Conservation (phyloP, 2,329 filamentous ascomycete species). For the Hansfordia pulvinata region DNA sequence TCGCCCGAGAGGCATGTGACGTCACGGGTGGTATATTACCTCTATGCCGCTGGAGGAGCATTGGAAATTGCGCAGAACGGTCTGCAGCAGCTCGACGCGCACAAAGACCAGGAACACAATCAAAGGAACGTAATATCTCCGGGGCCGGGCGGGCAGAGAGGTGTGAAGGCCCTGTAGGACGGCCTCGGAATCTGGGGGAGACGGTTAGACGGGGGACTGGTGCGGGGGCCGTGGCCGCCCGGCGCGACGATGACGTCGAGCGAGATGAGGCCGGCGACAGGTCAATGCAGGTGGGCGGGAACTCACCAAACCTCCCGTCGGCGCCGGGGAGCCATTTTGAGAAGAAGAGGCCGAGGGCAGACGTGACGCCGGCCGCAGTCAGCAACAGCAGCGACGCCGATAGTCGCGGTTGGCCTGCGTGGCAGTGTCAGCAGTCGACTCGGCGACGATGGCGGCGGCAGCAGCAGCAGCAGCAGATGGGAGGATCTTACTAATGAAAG, state of each 20-base stretch:
- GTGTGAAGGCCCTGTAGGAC: conserved; percentile 19
- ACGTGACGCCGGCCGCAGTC: conserved; percentile 26
- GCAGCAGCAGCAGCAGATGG: conserved; percentile 1
- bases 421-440: conserved; percentile 5
- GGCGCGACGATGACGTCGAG: not conserved
- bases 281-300: not conserved
- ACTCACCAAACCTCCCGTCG: conserved; percentile 29
- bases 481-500: conserved; percentile 27
- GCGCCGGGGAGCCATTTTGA: conserved; percentile 31
- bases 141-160: conserved; percentile 29
- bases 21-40: conserved; percentile 14
- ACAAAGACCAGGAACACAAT: conserved; percentile 29
- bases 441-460: not conserved
- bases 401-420: conserved; percentile 31
- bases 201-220: no score
- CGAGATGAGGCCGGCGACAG: conserved; percentile 1
- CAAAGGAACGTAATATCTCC: conserved; percentile 28
- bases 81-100: conserved; percentile 33
- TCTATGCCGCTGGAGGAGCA: conserved; percentile 36
- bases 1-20: not conserved
- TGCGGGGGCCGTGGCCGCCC: no score
- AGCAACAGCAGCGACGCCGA: conserved; percentile 33
- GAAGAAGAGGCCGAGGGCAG: conserved; percentile 26
- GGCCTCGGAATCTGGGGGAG: conserved; percentile 17
- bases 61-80: conserved; percentile 31